These are phyloP conservation scores for Oryza nivara DNA, from an alignment of 176 grass and related monocot species.

Conservation along the genomic window DNA sequence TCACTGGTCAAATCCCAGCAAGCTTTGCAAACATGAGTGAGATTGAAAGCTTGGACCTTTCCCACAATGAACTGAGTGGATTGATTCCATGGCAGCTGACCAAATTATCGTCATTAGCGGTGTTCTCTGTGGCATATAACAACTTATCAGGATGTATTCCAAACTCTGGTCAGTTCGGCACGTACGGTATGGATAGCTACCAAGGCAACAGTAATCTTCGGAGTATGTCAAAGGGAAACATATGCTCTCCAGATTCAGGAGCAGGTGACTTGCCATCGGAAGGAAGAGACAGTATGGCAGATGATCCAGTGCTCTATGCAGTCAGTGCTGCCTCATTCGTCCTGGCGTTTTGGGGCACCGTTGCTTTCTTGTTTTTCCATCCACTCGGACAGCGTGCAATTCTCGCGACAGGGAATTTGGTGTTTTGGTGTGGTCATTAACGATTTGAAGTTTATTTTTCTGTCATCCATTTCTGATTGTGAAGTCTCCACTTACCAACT, in stretches of 20 bases:
- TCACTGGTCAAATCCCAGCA: slow-evolving; percentile 25
- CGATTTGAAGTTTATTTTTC: background rate
- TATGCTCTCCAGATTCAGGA: background rate
- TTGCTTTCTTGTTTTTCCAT: background rate
- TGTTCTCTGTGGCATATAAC: slow-evolving; percentile 48
- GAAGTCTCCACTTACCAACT: background rate
- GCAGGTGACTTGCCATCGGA: background rate
- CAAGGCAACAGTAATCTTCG: slow-evolving; percentile 14
- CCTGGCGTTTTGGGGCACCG: slow-evolving; percentile 14
- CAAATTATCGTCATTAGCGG: background rate
- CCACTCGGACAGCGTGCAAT: background rate
- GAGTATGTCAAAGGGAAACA: background rate
- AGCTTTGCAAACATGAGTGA: slow-evolving; percentile 6
- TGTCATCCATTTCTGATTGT: background rate
- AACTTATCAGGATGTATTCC: slow-evolving; percentile 46
- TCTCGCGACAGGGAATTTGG: background rate
- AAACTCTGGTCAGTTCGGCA: background rate
- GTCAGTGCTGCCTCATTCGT: slow-evolving; percentile 6
- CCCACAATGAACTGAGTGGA: slow-evolving; percentile 34
- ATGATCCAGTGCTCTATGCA: background rate
- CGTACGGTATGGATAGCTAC: slow-evolving; percentile 7
- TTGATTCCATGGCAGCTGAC: slow-evolving; percentile 21
- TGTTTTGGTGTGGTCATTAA: background rate
- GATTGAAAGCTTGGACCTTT: slow-evolving; percentile 47
- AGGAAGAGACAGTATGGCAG: background rate